These are phyloP conservation scores for Vitis vinifera DNA, from an alignment of 164 flowering plant species.

Conservation along the genomic window ASM3070453v1 NC_081816.1:4274501-4275000, in stretches of 20 bases:
- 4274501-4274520: constrained; percentile 92
- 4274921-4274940: too few species aligned
- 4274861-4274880: too few species aligned
- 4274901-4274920: too few species aligned
- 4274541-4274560: constrained; percentile 86
- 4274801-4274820: constrained; percentile 19
- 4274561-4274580: constrained; percentile 82
- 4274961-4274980: too few species aligned
- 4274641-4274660: too few species aligned
- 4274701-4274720: constrained; percentile 18
- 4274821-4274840: constrained; percentile 9
- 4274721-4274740: constrained; percentile 19
- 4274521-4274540: constrained; percentile 97
- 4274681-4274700: too few species aligned
- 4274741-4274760: constrained; percentile 14
- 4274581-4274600: constrained; percentile 80
- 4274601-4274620: constrained; percentile 88
- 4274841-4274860: too few species aligned
- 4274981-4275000: too few species aligned
- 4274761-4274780: constrained; percentile 13
- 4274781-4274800: constrained; percentile 15
- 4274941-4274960: too few species aligned
- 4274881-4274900: too few species aligned
- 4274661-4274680: too few species aligned
- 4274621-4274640: neutral